phyloP scores from a whole-genome alignment of 1,284 basidiomycete genomes.

The Inonotus hispidus region DNA sequence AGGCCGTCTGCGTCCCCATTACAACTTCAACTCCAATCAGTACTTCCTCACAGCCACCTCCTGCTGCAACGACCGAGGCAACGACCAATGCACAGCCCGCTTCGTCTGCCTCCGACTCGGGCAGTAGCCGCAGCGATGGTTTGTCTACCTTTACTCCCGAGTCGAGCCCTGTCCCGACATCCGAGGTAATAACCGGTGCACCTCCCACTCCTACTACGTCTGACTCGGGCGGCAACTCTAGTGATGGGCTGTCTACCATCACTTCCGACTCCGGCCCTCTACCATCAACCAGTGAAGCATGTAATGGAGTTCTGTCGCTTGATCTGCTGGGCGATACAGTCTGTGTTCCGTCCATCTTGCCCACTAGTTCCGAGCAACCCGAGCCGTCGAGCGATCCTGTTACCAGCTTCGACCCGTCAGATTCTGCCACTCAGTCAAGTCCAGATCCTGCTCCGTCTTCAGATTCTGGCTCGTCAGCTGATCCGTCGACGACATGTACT shows the following conservation, averaged over 20 bases:
- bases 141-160: neutral
- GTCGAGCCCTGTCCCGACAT: neutral
- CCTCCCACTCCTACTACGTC: neutral
- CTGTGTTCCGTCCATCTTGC: neutral
- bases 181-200: neutral
- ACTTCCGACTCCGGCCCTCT: neutral
- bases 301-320: constrained; percentile 1
- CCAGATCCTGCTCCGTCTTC: neutral
- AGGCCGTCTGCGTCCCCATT: neutral
- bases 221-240: neutral
- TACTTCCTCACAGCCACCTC: neutral
- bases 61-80: neutral
- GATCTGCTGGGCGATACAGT: constrained; percentile 10
- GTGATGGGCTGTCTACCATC: neutral
- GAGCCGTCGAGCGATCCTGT: constrained; percentile 25
- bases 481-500: neutral
- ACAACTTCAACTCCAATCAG: neutral
- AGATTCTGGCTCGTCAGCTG: neutral
- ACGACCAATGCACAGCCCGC: neutral
- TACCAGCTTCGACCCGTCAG: constrained; percentile 16
- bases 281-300: neutral
- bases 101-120: neutral
- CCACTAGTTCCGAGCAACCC: constrained; percentile 29
- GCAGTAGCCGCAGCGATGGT: neutral
- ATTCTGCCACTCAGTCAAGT: constrained; percentile 17